Base-by-base conservation (phyloP, 306 rosid genomes). In the Cicer yamashitae region DNA sequence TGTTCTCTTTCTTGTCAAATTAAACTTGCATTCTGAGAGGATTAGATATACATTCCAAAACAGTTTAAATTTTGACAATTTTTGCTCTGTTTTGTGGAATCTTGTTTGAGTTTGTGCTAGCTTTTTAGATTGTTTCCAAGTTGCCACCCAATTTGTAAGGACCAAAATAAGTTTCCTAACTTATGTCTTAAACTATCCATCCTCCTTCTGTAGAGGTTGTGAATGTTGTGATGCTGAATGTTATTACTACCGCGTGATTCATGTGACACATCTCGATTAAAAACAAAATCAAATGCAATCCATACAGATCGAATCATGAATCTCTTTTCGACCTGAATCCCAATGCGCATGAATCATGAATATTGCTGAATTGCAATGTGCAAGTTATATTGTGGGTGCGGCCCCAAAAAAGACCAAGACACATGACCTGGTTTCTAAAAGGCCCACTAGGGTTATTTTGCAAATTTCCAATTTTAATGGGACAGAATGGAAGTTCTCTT, bases 111-210 rank as follows among this genome's bases (percentile, higher is more conserved):
- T 51, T 44, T 39, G 7, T 65, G 37, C 10, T 54, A 64, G 22
- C 44, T 13, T 30, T 30, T 70, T 52, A n/a, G 48, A 45, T 63
- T 63, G 14, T 44, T 71, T 72, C 9, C 6, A n/a, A 12, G 54
- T 15, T 34, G 9, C 13, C 13, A 13, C 76, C 77, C 13, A 10
- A 40, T 74, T 73, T 82, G 74, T 40, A 34, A 46, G 43, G 71
- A 39, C 11, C 10, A 40, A 20, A 57, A 38, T 56, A 48, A 38
- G 77, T 47, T 74, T 78, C 51, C 73, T 82, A 74, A 66, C 56
- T 47, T 73, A 3, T 58, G 9, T 41, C 22, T 48, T 58, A 25
- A 51, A 62, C 43, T 44, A 59, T 45, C 54, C 18, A 60, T 51
- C 48, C 18, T 73, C 68, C 61, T 43, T 60, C 39, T 67, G 18